phyloP scores from a whole-genome alignment of 192 early-diverging fungal species.

The Backusella westeae region DNA sequence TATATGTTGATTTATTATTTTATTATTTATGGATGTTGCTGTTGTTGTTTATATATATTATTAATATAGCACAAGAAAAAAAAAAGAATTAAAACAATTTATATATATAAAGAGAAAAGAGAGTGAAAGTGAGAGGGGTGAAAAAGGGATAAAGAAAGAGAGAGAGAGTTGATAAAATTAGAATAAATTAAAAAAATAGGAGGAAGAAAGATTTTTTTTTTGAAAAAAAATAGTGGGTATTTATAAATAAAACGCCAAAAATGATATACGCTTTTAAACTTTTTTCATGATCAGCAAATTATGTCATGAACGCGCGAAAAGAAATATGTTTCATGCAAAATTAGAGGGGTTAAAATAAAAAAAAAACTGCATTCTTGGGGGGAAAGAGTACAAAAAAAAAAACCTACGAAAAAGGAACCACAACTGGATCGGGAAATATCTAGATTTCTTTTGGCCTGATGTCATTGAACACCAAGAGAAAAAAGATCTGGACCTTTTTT shows the following conservation, averaged over 20 bases:
- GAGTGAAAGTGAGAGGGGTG: neutral
- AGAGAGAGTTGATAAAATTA: neutral
- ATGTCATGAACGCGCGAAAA: slow-evolving; percentile 18
- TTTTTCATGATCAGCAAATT: slow-evolving; percentile 27
- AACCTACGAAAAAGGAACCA: neutral
- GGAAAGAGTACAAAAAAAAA: neutral
- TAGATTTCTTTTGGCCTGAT: slow-evolving; percentile 2
- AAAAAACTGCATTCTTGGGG: slow-evolving; percentile 21
- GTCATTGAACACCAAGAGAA: neutral
- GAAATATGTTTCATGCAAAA: slow-evolving; percentile 37
- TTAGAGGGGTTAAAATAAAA: slow-evolving; percentile 5
- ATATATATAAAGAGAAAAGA: slow-evolving; percentile 1
- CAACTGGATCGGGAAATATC: slow-evolving; percentile 15
- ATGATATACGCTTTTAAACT: slow-evolving; percentile 11
- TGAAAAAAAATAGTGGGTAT: slow-evolving; percentile 4
- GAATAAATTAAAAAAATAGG: slow-evolving; percentile 11
- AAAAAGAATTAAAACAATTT: neutral
- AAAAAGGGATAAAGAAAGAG: slow-evolving; percentile 7
- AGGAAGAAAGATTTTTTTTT: slow-evolving; percentile 3
- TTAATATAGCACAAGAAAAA: neutral
- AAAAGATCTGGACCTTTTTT: slow-evolving; percentile 9
- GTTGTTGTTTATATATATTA: slow-evolving; percentile 5
- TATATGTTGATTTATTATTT: slow-evolving; percentile 6
- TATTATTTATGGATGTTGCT: neutral
- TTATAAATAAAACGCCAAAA: slow-evolving; percentile 1